Evolutionary conservation across 164 flowering plant species (phyloP).

Genomic region (Nelumbo lutea): DNA sequence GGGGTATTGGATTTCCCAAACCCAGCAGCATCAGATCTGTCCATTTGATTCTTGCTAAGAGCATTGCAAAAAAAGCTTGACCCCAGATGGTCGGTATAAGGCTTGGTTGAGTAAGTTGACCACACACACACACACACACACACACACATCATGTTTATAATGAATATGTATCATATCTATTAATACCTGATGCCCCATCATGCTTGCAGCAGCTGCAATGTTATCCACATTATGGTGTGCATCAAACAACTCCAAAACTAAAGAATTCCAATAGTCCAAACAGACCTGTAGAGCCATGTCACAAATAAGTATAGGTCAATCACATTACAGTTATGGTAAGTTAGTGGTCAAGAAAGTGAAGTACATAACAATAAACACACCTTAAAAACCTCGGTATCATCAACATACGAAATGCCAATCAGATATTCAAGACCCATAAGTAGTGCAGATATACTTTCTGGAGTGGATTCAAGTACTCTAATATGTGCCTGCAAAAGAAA

Average conservation of each 20-base stretch:
- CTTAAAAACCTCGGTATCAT: constrained; percentile 98
- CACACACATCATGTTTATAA: too few species aligned
- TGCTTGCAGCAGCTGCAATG: constrained; percentile 59
- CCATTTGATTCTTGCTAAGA: too few species aligned
- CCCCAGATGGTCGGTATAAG: too few species aligned
- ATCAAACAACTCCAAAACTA: constrained; percentile 85
- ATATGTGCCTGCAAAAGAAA: constrained; percentile 66
- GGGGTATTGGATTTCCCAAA: too few species aligned
- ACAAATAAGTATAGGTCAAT: constrained; percentile 4
- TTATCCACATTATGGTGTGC: constrained; percentile 68
- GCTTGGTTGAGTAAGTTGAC: too few species aligned
- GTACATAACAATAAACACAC: constrained; percentile 25
- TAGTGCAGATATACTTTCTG: constrained; percentile 59
- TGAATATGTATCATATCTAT: neutral
- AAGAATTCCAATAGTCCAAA: constrained; percentile 94
- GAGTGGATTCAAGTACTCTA: constrained; percentile 66
- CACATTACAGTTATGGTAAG: neutral
- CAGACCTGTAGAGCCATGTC: constrained; percentile 56
- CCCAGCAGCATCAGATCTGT: too few species aligned
- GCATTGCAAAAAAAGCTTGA: too few species aligned
- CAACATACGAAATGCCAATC: constrained; percentile 87
- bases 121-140: too few species aligned
- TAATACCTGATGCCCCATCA: constrained; percentile 86
- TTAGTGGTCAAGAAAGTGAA: neutral
- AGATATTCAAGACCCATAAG: constrained; percentile 90